Conservation (phyloP, 768 basidiomycete genomes). For the Boletus fagicola region DNA sequence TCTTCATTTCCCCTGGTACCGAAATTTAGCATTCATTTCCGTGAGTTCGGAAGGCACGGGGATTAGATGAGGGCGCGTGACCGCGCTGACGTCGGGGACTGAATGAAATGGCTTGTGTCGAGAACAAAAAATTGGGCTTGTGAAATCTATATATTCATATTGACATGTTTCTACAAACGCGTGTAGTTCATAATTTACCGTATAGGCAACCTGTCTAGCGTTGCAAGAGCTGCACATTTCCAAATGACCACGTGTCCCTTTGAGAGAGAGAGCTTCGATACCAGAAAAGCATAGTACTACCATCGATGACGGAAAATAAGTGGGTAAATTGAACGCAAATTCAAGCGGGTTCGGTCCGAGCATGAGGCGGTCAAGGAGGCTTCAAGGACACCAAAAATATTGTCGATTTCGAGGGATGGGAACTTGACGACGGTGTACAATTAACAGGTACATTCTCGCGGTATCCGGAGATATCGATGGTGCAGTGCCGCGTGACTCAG, state of each 20-base stretch:
- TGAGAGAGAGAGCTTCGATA: not conserved
- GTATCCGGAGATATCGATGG: not conserved
- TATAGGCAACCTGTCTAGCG: not conserved
- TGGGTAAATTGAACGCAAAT: not conserved
- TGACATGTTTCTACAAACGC: not conserved
- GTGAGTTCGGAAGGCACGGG: not conserved
- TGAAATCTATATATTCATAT: not conserved
- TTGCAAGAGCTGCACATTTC: not conserved
- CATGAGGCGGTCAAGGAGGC: slow-evolving; percentile 19
- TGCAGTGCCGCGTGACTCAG: not conserved
- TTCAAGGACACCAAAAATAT: slow-evolving; percentile 10
- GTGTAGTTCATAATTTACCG: not conserved
- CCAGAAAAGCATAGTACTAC: not conserved
- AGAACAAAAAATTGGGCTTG: not conserved
- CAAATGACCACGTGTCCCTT: slow-evolving; percentile 1
- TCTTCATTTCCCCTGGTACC: not conserved
- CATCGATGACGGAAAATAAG: not conserved
- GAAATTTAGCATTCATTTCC: slow-evolving; percentile 4
- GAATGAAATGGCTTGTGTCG: not conserved
- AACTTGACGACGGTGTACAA: not conserved
- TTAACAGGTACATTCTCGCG: not conserved
- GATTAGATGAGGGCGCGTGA: not conserved
- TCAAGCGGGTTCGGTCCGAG: not conserved
- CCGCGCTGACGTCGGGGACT: not conserved
- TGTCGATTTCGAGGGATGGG: not conserved